Base-by-base conservation (phyloP, 371 early-diverging fungal species). In the Mucor ambiguus region DNA sequence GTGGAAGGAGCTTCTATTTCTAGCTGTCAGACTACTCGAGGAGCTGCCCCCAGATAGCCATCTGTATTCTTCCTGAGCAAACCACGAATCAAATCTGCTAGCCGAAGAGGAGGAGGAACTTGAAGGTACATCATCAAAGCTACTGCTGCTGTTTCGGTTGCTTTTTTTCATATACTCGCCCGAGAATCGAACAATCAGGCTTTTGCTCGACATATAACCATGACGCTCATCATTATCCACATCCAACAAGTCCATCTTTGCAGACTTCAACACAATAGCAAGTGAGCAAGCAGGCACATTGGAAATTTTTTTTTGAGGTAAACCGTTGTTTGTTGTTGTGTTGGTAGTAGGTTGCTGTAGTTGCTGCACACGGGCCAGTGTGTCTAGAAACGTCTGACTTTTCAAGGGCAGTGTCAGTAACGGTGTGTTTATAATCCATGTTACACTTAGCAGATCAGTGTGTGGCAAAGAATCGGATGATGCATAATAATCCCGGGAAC, bases 61-160 rank as follows among this genome's bases (percentile, higher is more conserved):
- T 7, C 60, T 59, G n/a, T 67, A 67, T 35, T 71, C 72, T 41
- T 71, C 58, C 29, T 61, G 63, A 20, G 67, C 72, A 68, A 71
- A 64, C 22, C 57, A 44, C 6, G 58, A 43, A 12, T 71, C 68
- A 2, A 71, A 29, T 24, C 49, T 35, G 28, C 67, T 60, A 11
- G 46, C 26, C 2, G 61, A 56, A 4, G 48, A 38, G 24, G 59
- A 58, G 2, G 61, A 62, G 5, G 64, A 62, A 16, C 44, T 49
- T 0, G 63, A 57, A 11, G 68, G 61, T 2, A 68, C 37, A 37
- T 69, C 61, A 4, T 59, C 59, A 12, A 16, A 37, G 10, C 24
- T 28, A 1, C 30, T 58, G 24, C 58, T 58, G 41, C 26, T 32
- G 16, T 41, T 58, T 32, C 18, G 48, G 28, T 12, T 24, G 7